Base-by-base conservation (phyloP, 2,329 filamentous ascomycete genomes). In the Colletotrichum cuscutae region DNA sequence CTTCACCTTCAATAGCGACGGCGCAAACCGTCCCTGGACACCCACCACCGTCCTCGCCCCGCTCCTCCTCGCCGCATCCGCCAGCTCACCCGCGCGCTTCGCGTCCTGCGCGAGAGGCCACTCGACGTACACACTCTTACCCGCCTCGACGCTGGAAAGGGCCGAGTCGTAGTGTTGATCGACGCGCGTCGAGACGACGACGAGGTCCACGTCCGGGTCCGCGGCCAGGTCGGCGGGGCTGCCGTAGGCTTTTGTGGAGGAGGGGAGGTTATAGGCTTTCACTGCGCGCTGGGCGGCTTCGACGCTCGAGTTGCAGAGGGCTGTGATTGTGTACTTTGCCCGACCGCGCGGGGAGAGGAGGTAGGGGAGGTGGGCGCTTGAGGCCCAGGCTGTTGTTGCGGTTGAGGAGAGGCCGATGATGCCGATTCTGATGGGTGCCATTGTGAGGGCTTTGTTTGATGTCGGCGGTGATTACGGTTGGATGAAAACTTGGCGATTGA, bases 301-400 rank as follows among this genome's bases (percentile, higher is more conserved):
- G 1, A 84, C 78, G 56, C 82, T 85, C 26, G 85, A 87, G 80
- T 90, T 90, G 72, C 85, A 83, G 0, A 91, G 80, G 0, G 87
- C 89, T 1, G 87, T 84, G 62, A 90, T 86, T 30, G 83, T 71
- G 74, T 85, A n/a, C n/a, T n/a, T n/a, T n/a, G n/a, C n/a, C n/a
- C n/a, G n/a, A n/a, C n/a, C 84, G 4, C 78, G 81, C 0, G 84
- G 79, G 0, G 87, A 87, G 35, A 85, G 79, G 3, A 92, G 86
- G 77, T 91, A 92, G 0, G 91, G 89, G 0, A 92, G 84, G 76
- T 92, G 91, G 3, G 87, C 89, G 37, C 77, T 75, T 52, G 81
- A 83, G 2, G 89, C 89, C 90, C 90, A 92, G 0, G 85, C 86
- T 2, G 84, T 85, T 46, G 83, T 83, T 65, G 88, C 86, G 2